Percentiles rank a stretch among this genome's conserved stretches.
Conservation (phyloP, 148 eudicot species). For the Vaccinium corymbosum region DNA sequence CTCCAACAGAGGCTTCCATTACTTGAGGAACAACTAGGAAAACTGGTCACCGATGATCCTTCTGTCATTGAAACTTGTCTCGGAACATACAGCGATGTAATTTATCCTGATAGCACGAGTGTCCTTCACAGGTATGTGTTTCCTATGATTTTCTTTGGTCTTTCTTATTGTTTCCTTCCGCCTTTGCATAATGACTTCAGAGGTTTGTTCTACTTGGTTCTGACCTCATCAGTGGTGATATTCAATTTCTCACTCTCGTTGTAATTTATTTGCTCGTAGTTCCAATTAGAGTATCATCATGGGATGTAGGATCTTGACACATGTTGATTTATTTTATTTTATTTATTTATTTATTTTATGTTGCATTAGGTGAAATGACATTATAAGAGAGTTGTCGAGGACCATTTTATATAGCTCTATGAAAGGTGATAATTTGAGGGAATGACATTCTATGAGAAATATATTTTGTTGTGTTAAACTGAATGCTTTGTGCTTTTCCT, state of each 20-base stretch:
- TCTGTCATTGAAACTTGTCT: conserved; percentile 69
- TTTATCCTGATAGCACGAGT: conserved; percentile 61
- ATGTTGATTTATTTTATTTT: not conserved
- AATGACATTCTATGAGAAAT: not conserved
- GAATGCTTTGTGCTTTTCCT: not conserved
- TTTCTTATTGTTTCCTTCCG: not conserved
- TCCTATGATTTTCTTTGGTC: not conserved
- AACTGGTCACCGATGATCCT: conserved; percentile 73
- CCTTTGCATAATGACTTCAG: conserved; percentile 7
- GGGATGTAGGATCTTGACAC: not conserved
- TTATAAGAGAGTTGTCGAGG: not conserved
- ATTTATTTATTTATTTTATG: not conserved
- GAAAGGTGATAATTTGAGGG: not conserved
- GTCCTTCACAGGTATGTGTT: conserved; percentile 61
- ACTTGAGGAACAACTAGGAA: conserved; percentile 69
- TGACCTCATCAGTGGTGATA: not conserved
- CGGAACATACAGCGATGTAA: conserved; percentile 51
- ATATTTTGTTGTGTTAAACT: not conserved
- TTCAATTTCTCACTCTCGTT: not conserved
- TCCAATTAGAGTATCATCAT: not conserved
- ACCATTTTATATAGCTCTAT: not conserved
- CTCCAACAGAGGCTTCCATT: conserved; percentile 63
- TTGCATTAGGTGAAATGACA: not conserved
- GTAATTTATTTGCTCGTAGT: not conserved
- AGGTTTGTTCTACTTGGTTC: not conserved